A percentile compares a stretch with the other conserved stretches of the same genome.
Conservation (phyloP, 176 grass and related monocot genomes). For the Cymbopogon citratus region DNA sequence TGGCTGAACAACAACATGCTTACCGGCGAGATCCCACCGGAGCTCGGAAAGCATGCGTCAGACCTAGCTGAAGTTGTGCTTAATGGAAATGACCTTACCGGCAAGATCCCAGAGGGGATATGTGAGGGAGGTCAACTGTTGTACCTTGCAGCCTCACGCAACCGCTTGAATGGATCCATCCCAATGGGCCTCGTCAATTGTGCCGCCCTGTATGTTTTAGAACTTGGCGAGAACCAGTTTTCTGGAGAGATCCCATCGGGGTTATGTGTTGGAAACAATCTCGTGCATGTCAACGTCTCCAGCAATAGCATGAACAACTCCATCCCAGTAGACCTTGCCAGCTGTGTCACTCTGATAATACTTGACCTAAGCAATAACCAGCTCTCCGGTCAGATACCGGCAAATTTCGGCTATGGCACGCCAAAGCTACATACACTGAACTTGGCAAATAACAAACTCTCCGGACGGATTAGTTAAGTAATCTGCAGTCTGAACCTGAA, state of each 20-base stretch:
- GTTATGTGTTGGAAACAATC: background rate
- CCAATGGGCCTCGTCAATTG: background rate
- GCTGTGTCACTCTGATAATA: conserved; percentile 15
- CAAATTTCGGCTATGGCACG: conserved; percentile 14
- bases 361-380: conserved; percentile 28
- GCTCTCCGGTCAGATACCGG: conserved; percentile 36
- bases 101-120: conserved; percentile 40
- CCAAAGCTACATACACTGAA: conserved; percentile 1
- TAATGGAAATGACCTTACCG: background rate
- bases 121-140: conserved; percentile 22
- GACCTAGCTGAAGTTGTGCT: too few relatives aligned
- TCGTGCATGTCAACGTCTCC: background rate
- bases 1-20: too few relatives aligned
- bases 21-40: too few relatives aligned
- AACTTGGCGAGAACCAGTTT: background rate
- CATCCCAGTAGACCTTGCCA: conserved; percentile 45
- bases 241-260: background rate
- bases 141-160: background rate
- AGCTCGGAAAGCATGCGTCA: too few relatives aligned
- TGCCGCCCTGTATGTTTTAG: background rate
- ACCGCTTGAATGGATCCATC: background rate
- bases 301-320: conserved; percentile 20
- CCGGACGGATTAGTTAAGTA: conserved; percentile 18
- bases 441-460: conserved; percentile 47
- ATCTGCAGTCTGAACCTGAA: too few relatives aligned